These are phyloP conservation scores for Wickerhamiella azyma DNA, from an alignment of 805 yeast genomes.

Conservation along the genomic window DNA sequence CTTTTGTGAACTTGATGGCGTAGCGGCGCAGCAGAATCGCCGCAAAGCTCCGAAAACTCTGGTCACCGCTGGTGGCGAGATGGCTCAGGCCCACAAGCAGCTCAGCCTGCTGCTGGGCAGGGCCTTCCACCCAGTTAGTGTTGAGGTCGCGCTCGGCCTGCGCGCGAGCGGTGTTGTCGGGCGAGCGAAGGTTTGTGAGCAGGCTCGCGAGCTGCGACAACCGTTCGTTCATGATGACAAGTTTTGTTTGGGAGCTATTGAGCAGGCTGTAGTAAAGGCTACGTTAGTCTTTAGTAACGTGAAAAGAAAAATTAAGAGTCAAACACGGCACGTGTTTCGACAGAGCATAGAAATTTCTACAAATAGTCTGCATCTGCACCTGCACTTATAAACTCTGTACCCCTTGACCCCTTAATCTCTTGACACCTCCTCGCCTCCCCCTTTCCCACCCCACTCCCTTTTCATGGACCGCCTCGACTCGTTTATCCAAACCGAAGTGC, in stretches of 20 bases:
- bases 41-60: slow-evolving; percentile 47
- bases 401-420: no score
- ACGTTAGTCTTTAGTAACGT: not conserved
- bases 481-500: slow-evolving; percentile 36
- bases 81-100: slow-evolving; percentile 68
- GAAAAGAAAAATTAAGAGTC: no score
- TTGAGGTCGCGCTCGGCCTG: slow-evolving; percentile 65
- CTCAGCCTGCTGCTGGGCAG: slow-evolving; percentile 45
- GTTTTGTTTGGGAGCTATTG: not conserved
- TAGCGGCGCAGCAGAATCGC: slow-evolving; percentile 85
- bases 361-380: no score
- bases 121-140: slow-evolving; percentile 54
- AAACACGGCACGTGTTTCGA: no score
- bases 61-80: slow-evolving; percentile 53
- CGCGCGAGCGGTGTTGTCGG: slow-evolving; percentile 63
- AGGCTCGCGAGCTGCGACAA: slow-evolving; percentile 32
- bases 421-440: no score
- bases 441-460: no score
- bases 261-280: not conserved
- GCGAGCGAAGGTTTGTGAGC: slow-evolving; percentile 56
- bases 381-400: no score
- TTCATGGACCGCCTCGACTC: slow-evolving; percentile 17
- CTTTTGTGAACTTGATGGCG: slow-evolving; percentile 66
- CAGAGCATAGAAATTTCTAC: no score
- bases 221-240: slow-evolving; percentile 7